Conservation (phyloP, 768 basidiomycete genomes). For the Mycena maculata region DNA sequence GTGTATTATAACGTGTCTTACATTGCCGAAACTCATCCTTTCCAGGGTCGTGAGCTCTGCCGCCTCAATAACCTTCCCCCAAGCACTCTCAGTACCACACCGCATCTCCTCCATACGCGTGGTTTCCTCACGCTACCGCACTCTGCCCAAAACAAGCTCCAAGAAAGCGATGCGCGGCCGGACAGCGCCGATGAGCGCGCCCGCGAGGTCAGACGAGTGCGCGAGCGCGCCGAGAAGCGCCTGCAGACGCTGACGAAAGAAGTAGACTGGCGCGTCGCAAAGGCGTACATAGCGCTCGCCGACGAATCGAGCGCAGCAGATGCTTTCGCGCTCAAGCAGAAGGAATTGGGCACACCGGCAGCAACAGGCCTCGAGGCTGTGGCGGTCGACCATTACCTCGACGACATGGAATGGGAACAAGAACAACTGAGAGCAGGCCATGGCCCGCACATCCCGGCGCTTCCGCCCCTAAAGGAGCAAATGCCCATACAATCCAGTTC, state of each 20-base stretch:
- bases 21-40: conserved; percentile 9
- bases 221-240: conserved; percentile 68
- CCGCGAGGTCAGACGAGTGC: conserved; percentile 55
- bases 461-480: background rate
- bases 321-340: conserved; percentile 36
- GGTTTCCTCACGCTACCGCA: conserved; percentile 65
- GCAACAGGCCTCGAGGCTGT: conserved; percentile 52
- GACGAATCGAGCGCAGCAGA: conserved; percentile 52
- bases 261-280: conserved; percentile 72
- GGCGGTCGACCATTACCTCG: conserved; percentile 70
- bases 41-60: conserved; percentile 69
- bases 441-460: conserved; percentile 34
- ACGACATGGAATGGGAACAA: conserved; percentile 79
- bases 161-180: conserved; percentile 33
- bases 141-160: conserved; percentile 45
- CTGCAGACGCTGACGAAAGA: conserved; percentile 78
- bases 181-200: conserved; percentile 46
- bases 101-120: conserved; percentile 80
- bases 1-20: conserved; percentile 40
- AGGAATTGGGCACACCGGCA: conserved; percentile 47
- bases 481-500: background rate
- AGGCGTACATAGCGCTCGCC: conserved; percentile 77
- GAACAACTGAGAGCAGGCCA: conserved; percentile 44
- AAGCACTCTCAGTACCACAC: conserved; percentile 74
- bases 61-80: conserved; percentile 73